Evolutionary conservation across 2,329 filamentous ascomycete species (phyloP).

Genomic region (Tolypocladium album): DNA sequence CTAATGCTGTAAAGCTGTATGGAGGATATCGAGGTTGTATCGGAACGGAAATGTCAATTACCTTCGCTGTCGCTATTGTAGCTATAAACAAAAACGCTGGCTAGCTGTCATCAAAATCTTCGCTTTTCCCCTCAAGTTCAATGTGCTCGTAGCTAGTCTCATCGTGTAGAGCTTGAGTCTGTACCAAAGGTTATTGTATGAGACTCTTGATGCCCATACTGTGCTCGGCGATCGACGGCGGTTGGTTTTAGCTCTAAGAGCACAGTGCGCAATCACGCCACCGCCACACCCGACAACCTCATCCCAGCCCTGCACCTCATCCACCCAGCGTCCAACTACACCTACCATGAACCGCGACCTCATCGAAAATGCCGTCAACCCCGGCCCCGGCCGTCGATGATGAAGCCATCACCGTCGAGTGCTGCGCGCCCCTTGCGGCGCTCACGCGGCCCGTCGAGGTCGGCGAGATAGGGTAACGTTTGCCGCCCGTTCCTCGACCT

Average conservation of each 20-base stretch:
- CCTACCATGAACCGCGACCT: neutral
- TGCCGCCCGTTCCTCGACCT: neutral
- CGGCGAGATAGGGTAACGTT: constrained; percentile 25
- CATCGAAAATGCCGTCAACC: neutral
- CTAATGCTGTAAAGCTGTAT: too few relatives aligned
- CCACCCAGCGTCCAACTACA: neutral
- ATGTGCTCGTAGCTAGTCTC: too few relatives aligned
- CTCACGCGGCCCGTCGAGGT: constrained; percentile 34
- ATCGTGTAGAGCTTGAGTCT: too few relatives aligned
- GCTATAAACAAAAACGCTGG: too few relatives aligned
- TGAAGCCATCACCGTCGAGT: constrained; percentile 23
- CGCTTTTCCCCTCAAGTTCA: too few relatives aligned
- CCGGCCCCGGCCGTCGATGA: constrained; percentile 12
- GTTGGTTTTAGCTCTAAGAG: neutral
- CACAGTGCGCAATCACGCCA: neutral
- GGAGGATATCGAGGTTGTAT: too few relatives aligned
- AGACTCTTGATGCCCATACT: too few relatives aligned
- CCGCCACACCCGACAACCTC: neutral
- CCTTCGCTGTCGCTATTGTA: too few relatives aligned
- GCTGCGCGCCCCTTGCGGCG: constrained; percentile 27
- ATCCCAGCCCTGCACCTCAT: neutral
- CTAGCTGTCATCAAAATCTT: too few relatives aligned
- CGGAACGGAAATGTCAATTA: too few relatives aligned
- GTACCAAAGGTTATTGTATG: too few relatives aligned
- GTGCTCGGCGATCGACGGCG: too few relatives aligned